phyloP scores from a whole-genome alignment of 257 asterid species.

The Solanum tarapatanum region DNA sequence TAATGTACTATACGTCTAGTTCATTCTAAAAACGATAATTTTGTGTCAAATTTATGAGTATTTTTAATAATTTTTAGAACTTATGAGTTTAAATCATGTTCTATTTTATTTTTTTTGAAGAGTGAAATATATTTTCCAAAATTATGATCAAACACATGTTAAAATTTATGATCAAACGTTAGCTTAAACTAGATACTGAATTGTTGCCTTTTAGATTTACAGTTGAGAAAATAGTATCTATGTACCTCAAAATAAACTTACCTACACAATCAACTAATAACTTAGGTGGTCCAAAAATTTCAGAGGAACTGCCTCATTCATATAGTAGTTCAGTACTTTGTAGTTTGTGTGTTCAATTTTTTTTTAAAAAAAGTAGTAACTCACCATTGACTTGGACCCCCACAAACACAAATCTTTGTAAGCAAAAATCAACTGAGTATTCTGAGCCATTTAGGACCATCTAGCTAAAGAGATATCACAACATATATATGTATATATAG shows the following conservation, averaged over 20 bases:
- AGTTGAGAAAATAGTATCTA: background rate
- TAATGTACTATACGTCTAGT: background rate
- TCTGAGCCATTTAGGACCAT: background rate
- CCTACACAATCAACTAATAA: background rate
- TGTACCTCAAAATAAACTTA: background rate
- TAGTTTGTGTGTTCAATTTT: background rate
- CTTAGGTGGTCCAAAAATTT: background rate
- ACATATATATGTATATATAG: background rate
- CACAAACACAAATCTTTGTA: background rate
- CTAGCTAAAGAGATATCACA: background rate
- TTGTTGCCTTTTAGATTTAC: background rate
- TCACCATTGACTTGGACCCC: background rate
- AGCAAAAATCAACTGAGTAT: background rate
- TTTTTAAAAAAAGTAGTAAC: background rate
- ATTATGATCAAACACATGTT: too few species aligned
- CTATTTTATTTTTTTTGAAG: too few species aligned
- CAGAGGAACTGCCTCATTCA: background rate
- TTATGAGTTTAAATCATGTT: too few species aligned
- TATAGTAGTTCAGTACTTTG: background rate
- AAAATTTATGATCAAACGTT: too few species aligned
- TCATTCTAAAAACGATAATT: background rate
- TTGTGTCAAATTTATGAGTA: background rate
- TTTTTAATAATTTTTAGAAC: too few species aligned
- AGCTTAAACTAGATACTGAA: too few species aligned
- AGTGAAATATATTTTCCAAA: too few species aligned